Percentiles rank a stretch among this genome's conserved stretches.
Conservation (phyloP, 352 stramenopile species). For the Phytophthora constricta region DNA sequence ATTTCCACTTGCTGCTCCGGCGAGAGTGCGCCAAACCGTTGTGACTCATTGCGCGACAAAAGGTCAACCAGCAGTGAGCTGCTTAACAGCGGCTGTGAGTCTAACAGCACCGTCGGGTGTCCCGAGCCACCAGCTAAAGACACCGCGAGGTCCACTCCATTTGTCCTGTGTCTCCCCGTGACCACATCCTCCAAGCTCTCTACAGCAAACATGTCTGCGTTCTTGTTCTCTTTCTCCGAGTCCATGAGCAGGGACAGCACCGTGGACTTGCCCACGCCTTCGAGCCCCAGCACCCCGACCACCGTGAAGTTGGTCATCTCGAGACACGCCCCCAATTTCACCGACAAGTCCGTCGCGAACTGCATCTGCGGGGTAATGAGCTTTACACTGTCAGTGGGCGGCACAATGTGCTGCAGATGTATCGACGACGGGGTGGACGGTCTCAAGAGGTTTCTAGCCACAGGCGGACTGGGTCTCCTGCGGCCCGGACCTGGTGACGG, state of each 20-base stretch:
- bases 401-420: conserved; percentile 24
- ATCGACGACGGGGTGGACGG: conserved; percentile 17
- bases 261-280: conserved; percentile 78
- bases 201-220: conserved; percentile 48
- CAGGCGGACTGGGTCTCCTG: conserved; percentile 9
- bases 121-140: conserved; percentile 36
- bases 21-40: conserved; percentile 56
- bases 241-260: conserved; percentile 62
- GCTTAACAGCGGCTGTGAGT: conserved; percentile 74
- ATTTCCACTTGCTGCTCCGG: conserved; percentile 74
- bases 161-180: conserved; percentile 47
- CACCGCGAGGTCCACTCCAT: conserved; percentile 66
- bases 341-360: conserved; percentile 68
- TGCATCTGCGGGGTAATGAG: conserved; percentile 63
- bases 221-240: background rate
- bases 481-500: conserved; percentile 7
- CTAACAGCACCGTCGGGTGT: conserved; percentile 56
- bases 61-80: conserved; percentile 60
- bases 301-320: conserved; percentile 78
- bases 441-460: background rate
- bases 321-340: conserved; percentile 57
- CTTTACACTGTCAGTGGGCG: conserved; percentile 53
- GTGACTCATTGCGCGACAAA: conserved; percentile 55
- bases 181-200: conserved; percentile 50
- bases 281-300: conserved; percentile 67